These are phyloP conservation scores for Cymbopogon citratus DNA, from an alignment of 176 grass and related monocot genomes.

Conservation along the genomic window DNA sequence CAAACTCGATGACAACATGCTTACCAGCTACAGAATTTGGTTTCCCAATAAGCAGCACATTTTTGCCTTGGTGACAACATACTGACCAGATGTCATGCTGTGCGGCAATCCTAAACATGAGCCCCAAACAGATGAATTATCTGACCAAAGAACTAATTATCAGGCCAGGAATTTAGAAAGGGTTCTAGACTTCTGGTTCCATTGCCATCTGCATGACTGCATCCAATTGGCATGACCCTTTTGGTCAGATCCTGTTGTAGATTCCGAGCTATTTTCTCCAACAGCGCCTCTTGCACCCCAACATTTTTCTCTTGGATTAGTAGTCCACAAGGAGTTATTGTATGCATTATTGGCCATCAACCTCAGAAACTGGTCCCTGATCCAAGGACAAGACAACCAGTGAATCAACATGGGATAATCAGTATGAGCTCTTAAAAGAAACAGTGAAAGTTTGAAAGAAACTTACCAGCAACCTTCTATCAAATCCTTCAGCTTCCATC, in stretches of 20 bases:
- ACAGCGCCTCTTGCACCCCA: not conserved
- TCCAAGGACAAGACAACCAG: constrained; percentile 11
- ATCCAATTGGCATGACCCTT: not conserved
- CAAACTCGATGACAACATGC: not conserved
- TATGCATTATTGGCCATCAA: constrained; percentile 4
- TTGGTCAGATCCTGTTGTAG: not conserved
- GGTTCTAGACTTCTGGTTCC: not conserved
- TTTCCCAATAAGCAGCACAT: not conserved
- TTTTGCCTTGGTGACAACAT: not conserved
- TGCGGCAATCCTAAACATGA: not conserved
- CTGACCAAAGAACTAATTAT: not conserved
- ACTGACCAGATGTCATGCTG: not conserved
- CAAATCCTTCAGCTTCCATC: constrained; percentile 32
- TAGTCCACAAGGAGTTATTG: not conserved
- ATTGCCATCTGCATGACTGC: not conserved
- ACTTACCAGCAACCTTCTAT: constrained; percentile 37
- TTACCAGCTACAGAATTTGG: not conserved
- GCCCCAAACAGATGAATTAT: not conserved
- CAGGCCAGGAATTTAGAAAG: not conserved
- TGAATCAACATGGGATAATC: not conserved
- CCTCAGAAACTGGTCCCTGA: constrained; percentile 8
- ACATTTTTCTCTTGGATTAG: not conserved
- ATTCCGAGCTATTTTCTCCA: not conserved
- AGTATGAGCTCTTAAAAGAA: not conserved
- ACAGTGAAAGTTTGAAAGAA: constrained; percentile 9